phyloP scores from a whole-genome alignment of 495 filamentous ascomycete genomes.

The Hypoxylon lienhwacheense region DNA sequence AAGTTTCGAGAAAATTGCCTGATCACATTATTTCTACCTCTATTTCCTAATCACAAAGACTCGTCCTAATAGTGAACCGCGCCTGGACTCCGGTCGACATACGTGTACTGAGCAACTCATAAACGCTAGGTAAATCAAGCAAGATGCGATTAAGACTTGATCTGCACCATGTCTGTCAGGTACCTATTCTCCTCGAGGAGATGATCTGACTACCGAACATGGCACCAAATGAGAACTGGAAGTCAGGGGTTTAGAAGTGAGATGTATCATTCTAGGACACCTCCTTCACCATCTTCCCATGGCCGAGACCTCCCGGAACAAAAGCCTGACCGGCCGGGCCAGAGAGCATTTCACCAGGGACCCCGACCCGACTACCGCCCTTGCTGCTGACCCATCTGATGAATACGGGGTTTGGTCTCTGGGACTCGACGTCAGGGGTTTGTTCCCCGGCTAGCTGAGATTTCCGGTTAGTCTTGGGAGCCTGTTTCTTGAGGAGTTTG shows the following conservation, averaged over 20 bases:
- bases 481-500: slow-evolving; percentile 91
- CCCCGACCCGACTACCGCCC: slow-evolving; percentile 65
- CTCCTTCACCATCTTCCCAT: slow-evolving; percentile 50
- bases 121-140: too few species aligned
- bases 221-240: neutral
- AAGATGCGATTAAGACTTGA: too few species aligned
- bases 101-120: too few species aligned
- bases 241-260: neutral
- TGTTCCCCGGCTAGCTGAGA: slow-evolving; percentile 54
- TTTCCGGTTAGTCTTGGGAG: slow-evolving; percentile 75
- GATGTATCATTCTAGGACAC: slow-evolving; percentile 34
- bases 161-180: too few species aligned
- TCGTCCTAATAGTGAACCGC: too few species aligned
- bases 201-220: neutral
- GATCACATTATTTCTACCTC: too few species aligned
- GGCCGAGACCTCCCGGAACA: slow-evolving; percentile 33
- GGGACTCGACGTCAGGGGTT: slow-evolving; percentile 52
- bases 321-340: slow-evolving; percentile 69
- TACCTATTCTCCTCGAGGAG: neutral
- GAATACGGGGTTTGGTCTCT: slow-evolving; percentile 66
- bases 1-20: too few species aligned
- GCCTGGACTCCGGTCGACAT: too few species aligned
- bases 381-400: slow-evolving; percentile 77
- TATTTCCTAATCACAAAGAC: too few species aligned
- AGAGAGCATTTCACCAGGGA: slow-evolving; percentile 82